These are phyloP conservation scores for Phytopythium chamaehyphon DNA, from an alignment of 352 stramenopile genomes.

Conservation along the genomic window DNA sequence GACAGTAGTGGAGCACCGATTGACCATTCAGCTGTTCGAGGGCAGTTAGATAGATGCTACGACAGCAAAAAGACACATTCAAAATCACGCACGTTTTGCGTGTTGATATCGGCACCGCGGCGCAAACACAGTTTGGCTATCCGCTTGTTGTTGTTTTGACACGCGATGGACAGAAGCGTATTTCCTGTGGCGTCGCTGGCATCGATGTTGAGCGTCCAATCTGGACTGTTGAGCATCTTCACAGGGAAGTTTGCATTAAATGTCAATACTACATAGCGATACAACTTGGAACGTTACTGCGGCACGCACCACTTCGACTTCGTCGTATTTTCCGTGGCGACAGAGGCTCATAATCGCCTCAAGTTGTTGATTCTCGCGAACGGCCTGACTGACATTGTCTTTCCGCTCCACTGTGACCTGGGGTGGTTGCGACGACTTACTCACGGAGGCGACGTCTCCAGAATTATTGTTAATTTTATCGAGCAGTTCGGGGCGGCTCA, in stretches of 20 bases:
- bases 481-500: conserved; percentile 48
- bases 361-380: conserved; percentile 87
- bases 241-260: neutral
- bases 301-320: conserved; percentile 64
- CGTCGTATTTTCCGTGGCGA: conserved; percentile 88
- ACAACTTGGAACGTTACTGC: neutral
- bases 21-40: conserved; percentile 80
- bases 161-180: conserved; percentile 91
- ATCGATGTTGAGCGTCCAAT: conserved; percentile 90
- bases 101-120: conserved; percentile 91
- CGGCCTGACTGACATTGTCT: conserved; percentile 73
- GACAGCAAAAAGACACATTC: neutral
- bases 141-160: conserved; percentile 95
- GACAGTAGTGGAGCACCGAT: conserved; percentile 91
- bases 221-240: conserved; percentile 85
- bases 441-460: neutral
- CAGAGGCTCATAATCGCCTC: conserved; percentile 88
- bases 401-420: conserved; percentile 36
- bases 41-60: neutral
- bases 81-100: conserved; percentile 72
- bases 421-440: neutral
- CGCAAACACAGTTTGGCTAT: conserved; percentile 94
- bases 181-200: conserved; percentile 91
- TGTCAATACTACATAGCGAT: neutral
- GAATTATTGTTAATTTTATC: conserved; percentile 17